phyloP scores from a whole-genome alignment of 768 basidiomycete species.

The Antrodiella citrinella region DNA sequence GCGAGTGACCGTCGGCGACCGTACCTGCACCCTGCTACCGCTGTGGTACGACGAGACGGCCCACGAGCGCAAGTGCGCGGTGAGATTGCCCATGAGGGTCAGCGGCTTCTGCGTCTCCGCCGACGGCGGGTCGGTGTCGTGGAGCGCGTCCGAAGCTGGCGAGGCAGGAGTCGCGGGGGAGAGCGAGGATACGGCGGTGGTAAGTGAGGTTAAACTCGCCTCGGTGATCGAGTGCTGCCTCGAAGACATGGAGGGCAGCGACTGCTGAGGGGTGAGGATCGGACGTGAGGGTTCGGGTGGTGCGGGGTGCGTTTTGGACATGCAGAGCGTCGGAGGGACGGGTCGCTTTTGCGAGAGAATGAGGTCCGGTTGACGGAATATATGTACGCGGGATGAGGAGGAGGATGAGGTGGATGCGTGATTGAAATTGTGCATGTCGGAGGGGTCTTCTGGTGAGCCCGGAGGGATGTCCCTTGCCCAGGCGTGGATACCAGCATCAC shows the following conservation, averaged over 20 bases:
- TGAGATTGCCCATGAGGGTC: slow-evolving; percentile 12
- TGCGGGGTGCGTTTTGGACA: slow-evolving; percentile 31
- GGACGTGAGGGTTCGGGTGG: slow-evolving; percentile 15
- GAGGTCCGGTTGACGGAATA: slow-evolving; percentile 9
- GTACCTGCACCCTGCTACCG: background rate
- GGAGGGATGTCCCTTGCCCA: slow-evolving; percentile 25
- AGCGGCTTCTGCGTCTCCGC: slow-evolving; percentile 4
- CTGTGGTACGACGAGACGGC: slow-evolving; percentile 1
- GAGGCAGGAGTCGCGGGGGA: slow-evolving; percentile 10
- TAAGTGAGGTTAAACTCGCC: slow-evolving; percentile 32
- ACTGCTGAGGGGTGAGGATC: slow-evolving; percentile 15
- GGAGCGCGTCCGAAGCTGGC: slow-evolving; percentile 1
- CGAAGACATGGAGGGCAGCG: slow-evolving; percentile 18
- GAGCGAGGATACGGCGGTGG: slow-evolving; percentile 40
- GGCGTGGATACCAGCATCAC: slow-evolving; percentile 36
- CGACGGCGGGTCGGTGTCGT: background rate
- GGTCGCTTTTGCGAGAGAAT: slow-evolving; percentile 13
- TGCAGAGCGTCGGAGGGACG: slow-evolving; percentile 39
- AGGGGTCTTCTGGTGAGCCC: slow-evolving; percentile 9
- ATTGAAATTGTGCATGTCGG: slow-evolving; percentile 1
- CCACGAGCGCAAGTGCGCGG: slow-evolving; percentile 11
- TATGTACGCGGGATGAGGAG: background rate
- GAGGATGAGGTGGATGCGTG: too few species aligned
- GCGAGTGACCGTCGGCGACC: background rate
- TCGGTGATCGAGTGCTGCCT: slow-evolving; percentile 8